Conservation (phyloP, 306 rosid species). For the Inga leiocalycina region DNA sequence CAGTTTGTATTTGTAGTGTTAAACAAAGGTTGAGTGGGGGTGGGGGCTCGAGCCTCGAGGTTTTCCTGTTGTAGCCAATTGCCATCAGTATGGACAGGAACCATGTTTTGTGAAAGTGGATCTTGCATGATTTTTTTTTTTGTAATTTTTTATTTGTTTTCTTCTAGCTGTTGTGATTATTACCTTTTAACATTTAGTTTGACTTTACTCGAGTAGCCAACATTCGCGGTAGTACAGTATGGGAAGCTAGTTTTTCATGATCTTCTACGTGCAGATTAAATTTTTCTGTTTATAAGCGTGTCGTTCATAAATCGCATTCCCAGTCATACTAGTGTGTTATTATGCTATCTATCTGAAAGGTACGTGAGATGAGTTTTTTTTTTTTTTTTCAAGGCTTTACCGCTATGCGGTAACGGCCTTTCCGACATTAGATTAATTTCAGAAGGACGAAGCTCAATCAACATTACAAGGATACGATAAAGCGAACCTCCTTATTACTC, state of each 20-base stretch:
- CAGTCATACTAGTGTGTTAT: no score
- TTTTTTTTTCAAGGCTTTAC: no score
- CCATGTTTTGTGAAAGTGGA: constrained; percentile 7
- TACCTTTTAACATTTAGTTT: background rate
- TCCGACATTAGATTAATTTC: background rate
- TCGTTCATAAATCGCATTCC: no score
- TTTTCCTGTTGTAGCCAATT: background rate
- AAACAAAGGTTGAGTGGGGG: constrained; percentile 1
- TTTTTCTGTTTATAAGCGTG: no score
- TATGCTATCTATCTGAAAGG: no score
- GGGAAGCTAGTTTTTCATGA: background rate
- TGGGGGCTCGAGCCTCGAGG: background rate
- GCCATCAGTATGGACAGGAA: background rate
- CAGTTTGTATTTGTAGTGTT: background rate
- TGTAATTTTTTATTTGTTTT: background rate
- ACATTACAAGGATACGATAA: background rate
- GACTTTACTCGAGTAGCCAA: background rate
- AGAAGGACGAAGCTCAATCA: background rate
- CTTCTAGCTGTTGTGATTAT: background rate
- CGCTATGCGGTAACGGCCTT: background rate
- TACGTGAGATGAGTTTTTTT: no score
- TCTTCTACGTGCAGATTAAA: background rate
- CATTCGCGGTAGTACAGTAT: background rate
- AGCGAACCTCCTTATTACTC: constrained; percentile 13
- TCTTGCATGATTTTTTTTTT: background rate